Evolutionary conservation across 345 rosid genomes (phyloP), one percentile per base, ranked within the genome.

Genomic region (Cardamine resedifolia): DNA sequence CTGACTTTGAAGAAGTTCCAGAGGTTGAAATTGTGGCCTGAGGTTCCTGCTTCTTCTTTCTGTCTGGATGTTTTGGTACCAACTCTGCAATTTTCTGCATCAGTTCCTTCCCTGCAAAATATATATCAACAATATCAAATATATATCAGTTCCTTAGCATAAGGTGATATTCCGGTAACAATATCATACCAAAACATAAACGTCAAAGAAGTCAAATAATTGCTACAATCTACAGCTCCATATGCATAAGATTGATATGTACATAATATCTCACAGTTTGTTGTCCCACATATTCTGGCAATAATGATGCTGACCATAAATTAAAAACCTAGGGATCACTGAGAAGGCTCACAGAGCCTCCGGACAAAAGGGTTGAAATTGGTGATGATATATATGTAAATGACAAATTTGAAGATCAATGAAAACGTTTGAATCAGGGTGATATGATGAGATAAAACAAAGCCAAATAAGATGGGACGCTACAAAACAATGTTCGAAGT

Each of bases 1-100:
- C 90, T 9, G 92, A 79, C 81, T 92, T 88, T 53, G 81, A 78
- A 43, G 78, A 72, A 71, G 56, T 60, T 15, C 74, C 81, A 15
- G 86, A 43, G 23, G 73, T 64, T 66, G 87, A 78, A 8, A 92
- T 60, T 23, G 96, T 82, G 10, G 87, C 81, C 68, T 77, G 80
- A 23, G 88, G 66, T 80, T 95, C 97, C 71, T 83, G 92, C 78
- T 92, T 88, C 86, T 90, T 92, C 28, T 81, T 80, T 81, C 98
- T 84, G 64, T 91, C 96, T 0, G 94, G 90, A 78, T 92, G 98
- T 70, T 89, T 84, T 1, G 94, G 96, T 57, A 92, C 94, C 86
- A 95, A 69, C 75, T 92, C 96, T 23, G 97, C 92, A 31, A 91
- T 85, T 68, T 83, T 89, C 76, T 90, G 81, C 99, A 95, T 90